These are phyloP conservation scores for Rhizomucor miehei DNA, from an alignment of 371 early-diverging fungal species.

Conservation along the genomic window DNA sequence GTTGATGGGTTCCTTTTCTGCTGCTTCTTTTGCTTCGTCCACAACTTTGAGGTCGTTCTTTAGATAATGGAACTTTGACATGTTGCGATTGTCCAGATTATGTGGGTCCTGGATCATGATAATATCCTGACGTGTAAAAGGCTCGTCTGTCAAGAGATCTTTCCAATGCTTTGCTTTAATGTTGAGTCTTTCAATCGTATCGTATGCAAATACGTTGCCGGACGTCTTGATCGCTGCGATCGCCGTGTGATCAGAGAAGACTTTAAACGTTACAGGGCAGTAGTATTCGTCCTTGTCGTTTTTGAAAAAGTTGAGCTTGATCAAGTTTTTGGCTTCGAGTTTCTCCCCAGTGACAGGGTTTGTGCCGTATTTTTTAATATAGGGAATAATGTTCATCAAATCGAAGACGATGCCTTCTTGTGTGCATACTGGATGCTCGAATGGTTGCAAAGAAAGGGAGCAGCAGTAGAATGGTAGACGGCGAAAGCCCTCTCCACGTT, in stretches of 20 bases:
- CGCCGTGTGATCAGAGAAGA: slow-evolving; percentile 83
- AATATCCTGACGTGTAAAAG: slow-evolving; percentile 84
- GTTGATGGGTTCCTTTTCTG: slow-evolving; percentile 48
- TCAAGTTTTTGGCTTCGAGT: slow-evolving; percentile 70
- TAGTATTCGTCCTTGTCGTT: slow-evolving; percentile 79
- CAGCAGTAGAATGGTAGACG: slow-evolving; percentile 84
- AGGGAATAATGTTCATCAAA: slow-evolving; percentile 79
- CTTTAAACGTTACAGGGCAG: slow-evolving; percentile 89
- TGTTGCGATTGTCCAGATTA: slow-evolving; percentile 67
- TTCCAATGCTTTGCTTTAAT: slow-evolving; percentile 80
- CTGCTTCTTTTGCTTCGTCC: slow-evolving; percentile 48
- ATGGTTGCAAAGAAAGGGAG: slow-evolving; percentile 83
- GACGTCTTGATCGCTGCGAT: slow-evolving; percentile 87
- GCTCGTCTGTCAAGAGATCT: slow-evolving; percentile 86
- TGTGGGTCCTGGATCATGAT: slow-evolving; percentile 87
- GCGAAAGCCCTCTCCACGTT: slow-evolving; percentile 56
- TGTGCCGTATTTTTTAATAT: slow-evolving; percentile 79
- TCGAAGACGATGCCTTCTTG: slow-evolving; percentile 88
- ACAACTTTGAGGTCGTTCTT: slow-evolving; percentile 64
- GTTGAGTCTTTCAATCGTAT: slow-evolving; percentile 85
- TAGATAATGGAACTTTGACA: slow-evolving; percentile 71
- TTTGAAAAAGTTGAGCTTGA: slow-evolving; percentile 76
- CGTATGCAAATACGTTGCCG: slow-evolving; percentile 89
- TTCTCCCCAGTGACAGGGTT: slow-evolving; percentile 89
- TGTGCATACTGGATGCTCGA: slow-evolving; percentile 86